A percentile compares a stretch with the other conserved stretches of the same genome.
phyloP scores from a whole-genome alignment of 2,329 filamentous ascomycete species.

The Lasiodiplodia gonubiensis region DNA sequence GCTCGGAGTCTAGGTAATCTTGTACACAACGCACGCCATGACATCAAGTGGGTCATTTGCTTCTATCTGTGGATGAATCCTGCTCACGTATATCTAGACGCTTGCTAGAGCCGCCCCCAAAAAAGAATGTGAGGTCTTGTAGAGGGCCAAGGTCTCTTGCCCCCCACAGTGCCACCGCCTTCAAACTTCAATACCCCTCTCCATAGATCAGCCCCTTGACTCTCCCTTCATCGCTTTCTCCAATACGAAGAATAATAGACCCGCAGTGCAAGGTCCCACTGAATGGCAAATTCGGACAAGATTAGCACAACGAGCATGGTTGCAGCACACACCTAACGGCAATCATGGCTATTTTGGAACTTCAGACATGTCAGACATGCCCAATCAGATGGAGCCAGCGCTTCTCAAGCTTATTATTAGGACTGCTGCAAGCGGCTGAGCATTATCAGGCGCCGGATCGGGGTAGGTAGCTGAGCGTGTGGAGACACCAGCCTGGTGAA shows the following conservation, averaged over 20 bases:
- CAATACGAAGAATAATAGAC: neutral
- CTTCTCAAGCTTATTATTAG: neutral
- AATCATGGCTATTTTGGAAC: neutral
- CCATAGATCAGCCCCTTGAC: neutral
- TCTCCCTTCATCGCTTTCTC: neutral
- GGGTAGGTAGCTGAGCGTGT: neutral
- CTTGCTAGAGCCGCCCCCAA: too few relatives aligned
- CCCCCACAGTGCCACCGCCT: neutral
- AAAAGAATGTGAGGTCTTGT: neutral
- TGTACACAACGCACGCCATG: too few relatives aligned
- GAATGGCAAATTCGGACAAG: neutral
- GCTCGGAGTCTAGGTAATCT: neutral
- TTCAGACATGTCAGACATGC: neutral
- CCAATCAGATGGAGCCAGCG: neutral
- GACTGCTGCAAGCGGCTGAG: neutral
- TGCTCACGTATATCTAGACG: too few relatives aligned
- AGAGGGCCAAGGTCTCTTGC: neutral
- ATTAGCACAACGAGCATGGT: neutral
- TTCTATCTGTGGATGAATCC: too few relatives aligned
- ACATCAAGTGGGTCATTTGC: too few relatives aligned
- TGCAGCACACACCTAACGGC: neutral
- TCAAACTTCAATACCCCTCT: too few relatives aligned
- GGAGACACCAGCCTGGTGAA: neutral
- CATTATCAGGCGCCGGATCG: neutral
- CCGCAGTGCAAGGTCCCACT: neutral